Evolutionary conservation across 441 rosid genomes (phyloP), one percentile per base, ranked within the genome.

Genomic region (Gossypium trilobum): DNA sequence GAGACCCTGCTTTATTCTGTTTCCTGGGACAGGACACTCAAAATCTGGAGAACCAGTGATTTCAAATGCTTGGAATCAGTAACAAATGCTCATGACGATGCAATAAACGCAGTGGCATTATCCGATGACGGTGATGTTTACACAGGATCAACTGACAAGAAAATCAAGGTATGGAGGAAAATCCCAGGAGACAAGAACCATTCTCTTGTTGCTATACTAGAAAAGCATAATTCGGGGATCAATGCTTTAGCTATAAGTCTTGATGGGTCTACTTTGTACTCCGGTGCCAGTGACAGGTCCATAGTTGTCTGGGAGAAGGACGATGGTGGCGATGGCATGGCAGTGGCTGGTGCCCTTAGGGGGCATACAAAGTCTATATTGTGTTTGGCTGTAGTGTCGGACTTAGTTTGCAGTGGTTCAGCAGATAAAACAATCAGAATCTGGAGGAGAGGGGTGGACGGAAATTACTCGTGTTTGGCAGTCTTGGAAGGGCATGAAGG

Each of bases 21-120:
- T 25, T 93, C 98, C 17, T 93, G 98, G 98, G 98, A 93, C 72
- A 71, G 95, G 77, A 85, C 98, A 5, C 85, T 93, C 75, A 93
- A 93, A 65, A 81, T 91, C 27, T 91, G 98, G 98, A 82, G 96
- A 50, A 87, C 93, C 2, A 70, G 78, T 0, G 96, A 93, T 79
- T 93, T 89, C 86, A 90, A 86, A 76, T 93, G 98, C 74, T 6
- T 88, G 81, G 90, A 91, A 67, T 93, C 98, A 1, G 73, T 93
- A 46, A 70, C 88, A 13, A 82, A 83, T 25, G 96, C 97, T 2
- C 98, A 93, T 19, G 91, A 88, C 2, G 98, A 93, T 54, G 98
- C 98, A 0, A 88, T 93, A 52, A 93, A 93, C 14, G 89, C 97
- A 0, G 70, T 93, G 57, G 91, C 83, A 62, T 71, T 83, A 68